These are phyloP conservation scores for Schizonepeta tenuifolia DNA, from an alignment of 257 asterid genomes.

Conservation along the genomic window DNA sequence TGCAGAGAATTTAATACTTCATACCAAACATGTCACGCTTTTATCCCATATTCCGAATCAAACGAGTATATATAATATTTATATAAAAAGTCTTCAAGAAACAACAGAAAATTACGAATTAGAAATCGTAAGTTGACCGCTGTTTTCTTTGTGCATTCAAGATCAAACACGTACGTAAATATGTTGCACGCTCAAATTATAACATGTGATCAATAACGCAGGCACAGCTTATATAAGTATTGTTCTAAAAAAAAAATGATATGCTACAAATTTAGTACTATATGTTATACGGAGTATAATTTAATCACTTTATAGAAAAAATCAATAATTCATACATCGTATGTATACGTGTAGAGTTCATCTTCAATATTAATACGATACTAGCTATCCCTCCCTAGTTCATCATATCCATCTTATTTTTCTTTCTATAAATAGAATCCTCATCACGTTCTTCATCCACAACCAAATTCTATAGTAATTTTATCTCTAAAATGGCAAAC, in stretches of 20 bases:
- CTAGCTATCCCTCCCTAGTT: no score
- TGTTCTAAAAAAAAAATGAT: no score
- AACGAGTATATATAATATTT: no score
- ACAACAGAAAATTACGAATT: background rate
- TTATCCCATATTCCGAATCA: no score
- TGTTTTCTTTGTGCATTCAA: slow-evolving; percentile 1
- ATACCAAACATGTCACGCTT: no score
- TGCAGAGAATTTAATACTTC: no score
- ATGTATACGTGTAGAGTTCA: no score
- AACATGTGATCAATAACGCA: background rate
- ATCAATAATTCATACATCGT: background rate
- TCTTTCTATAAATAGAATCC: slow-evolving; percentile 29
- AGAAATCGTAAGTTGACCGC: background rate
- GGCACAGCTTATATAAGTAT: background rate
- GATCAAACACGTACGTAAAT: background rate
- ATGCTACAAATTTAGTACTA: no score
- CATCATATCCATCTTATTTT: background rate
- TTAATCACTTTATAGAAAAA: background rate
- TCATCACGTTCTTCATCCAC: background rate
- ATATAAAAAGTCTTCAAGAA: background rate
- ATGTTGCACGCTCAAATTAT: background rate
- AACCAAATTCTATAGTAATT: background rate
- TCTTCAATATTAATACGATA: background rate
- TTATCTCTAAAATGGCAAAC: slow-evolving; percentile 40
- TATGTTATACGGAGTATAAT: no score